phyloP scores from a whole-genome alignment of 345 rosid genomes.

The Eucalyptus fibrosa region DNA sequence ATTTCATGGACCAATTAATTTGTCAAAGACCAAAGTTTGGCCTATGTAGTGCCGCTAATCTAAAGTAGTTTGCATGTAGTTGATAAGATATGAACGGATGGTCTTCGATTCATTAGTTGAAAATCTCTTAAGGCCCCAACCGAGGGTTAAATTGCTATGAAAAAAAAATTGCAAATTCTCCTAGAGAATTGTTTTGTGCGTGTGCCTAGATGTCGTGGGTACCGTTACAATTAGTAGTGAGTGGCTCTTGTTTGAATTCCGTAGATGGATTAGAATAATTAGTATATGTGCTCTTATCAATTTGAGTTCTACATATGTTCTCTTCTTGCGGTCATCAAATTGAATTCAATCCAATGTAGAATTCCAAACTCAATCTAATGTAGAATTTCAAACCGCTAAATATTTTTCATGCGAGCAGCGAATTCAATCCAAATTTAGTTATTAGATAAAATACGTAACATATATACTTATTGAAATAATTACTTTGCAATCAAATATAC shows the following conservation, averaged over 20 bases:
- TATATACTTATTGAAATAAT: neutral
- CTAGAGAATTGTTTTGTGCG: neutral
- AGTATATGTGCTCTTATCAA: neutral
- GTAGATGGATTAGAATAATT: neutral
- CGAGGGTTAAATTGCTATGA: neutral
- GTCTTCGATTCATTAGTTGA: too few relatives aligned
- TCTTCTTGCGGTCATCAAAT: neutral
- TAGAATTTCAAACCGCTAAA: neutral
- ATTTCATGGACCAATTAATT: neutral
- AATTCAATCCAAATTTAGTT: neutral
- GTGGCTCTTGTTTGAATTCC: neutral
- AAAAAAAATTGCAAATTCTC: neutral
- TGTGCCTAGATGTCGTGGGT: neutral
- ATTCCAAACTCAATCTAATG: neutral
- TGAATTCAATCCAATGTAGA: neutral
- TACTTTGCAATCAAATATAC: neutral
- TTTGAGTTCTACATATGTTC: neutral
- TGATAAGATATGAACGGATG: neutral
- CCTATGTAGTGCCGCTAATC: neutral
- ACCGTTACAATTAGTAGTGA: fast-evolving
- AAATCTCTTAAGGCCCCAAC: neutral
- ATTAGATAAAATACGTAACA: neutral
- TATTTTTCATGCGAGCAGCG: fast-evolving
- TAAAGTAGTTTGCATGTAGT: fast-evolving
- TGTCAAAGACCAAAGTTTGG: neutral